Conservation (phyloP, 345 rosid genomes). For the Murraya koenigii region DNA sequence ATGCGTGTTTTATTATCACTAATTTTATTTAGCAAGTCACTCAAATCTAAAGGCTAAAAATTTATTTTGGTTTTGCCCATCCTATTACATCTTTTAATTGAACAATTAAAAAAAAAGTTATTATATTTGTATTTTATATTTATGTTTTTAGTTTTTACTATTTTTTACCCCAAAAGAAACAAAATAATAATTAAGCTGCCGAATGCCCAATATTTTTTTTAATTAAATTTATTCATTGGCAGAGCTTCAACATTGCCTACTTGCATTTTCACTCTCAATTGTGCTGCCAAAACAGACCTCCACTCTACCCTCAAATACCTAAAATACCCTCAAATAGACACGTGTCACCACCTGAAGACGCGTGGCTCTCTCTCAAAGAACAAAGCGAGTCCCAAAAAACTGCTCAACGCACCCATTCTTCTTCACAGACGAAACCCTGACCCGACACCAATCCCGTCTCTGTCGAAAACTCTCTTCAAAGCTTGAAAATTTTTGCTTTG, state of each 20-base stretch:
- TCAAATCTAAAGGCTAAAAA: too few species aligned
- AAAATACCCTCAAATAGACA: not conserved
- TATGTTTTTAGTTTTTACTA: too few species aligned
- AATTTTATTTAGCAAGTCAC: too few species aligned
- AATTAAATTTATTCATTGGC: too few species aligned
- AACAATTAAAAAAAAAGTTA: too few species aligned
- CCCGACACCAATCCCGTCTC: not conserved
- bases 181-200: too few species aligned
- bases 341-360: conserved; percentile 13
- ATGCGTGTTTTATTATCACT: too few species aligned
- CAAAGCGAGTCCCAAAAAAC: conserved; percentile 4
- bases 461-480: not conserved
- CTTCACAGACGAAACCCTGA: not conserved
- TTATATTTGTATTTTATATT: too few species aligned
- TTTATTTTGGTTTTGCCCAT: too few species aligned
- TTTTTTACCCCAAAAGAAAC: too few species aligned
- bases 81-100: too few species aligned
- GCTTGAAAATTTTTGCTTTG: not conserved
- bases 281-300: not conserved
- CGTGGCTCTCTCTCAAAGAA: not conserved
- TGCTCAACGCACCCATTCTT: not conserved
- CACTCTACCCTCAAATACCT: not conserved
- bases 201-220: too few species aligned
- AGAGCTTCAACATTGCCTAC: not conserved
- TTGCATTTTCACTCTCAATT: conserved; percentile 14